A percentile compares a stretch with the other conserved stretches of the same genome.
Conservation (phyloP, 768 basidiomycete species). For the Xanthoconium purpureum region DNA sequence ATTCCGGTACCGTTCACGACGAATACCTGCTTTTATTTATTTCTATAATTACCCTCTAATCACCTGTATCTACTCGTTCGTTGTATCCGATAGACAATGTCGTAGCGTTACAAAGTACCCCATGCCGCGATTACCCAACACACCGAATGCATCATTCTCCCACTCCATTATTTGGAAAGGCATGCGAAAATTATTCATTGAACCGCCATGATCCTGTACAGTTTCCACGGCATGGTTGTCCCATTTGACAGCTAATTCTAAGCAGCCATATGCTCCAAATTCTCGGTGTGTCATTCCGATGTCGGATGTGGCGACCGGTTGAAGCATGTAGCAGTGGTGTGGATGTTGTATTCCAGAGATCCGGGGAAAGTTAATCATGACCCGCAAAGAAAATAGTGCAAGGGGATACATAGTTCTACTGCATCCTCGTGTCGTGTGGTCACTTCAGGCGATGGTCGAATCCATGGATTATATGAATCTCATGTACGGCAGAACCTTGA, state of each 20-base stretch:
- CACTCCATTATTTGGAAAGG: not conserved
- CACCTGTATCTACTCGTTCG: slow-evolving; percentile 11
- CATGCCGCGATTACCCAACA: not conserved
- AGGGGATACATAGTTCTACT: not conserved
- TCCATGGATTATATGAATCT: slow-evolving; percentile 2
- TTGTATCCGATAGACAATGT: slow-evolving; percentile 15
- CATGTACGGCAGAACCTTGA: slow-evolving; percentile 11
- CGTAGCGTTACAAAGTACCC: not conserved
- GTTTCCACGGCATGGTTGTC: not conserved
- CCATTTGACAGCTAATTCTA: not conserved
- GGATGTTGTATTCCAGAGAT: not conserved
- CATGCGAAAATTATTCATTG: not conserved
- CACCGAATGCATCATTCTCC: not conserved
- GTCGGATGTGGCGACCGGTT: slow-evolving; percentile 1
- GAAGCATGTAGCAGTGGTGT: not conserved
- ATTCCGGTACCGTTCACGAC: not conserved
- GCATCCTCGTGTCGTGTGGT: not conserved
- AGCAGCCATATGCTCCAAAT: not conserved
- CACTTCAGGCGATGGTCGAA: slow-evolving; percentile 5
- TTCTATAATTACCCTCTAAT: not conserved
- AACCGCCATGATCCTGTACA: not conserved
- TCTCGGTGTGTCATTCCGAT: not conserved
- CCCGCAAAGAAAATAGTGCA: not conserved
- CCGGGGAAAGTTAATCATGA: not conserved
- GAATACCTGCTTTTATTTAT: slow-evolving; percentile 1